phyloP scores from a whole-genome alignment of 345 rosid species.

The Pistacia integerrima region DNA sequence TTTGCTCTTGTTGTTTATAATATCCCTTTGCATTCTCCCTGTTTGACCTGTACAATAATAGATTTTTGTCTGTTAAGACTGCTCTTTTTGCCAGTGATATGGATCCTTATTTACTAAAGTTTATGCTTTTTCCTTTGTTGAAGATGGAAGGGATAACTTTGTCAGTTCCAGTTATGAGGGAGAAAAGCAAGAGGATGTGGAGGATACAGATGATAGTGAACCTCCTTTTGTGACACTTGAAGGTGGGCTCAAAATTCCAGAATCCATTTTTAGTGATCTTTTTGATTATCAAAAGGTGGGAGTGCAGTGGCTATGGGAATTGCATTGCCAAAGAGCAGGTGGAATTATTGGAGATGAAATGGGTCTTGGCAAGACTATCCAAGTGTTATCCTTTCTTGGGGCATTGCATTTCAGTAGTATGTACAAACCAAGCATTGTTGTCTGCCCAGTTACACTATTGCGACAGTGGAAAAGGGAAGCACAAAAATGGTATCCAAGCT shows the following conservation, averaged over 20 bases:
- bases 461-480: slow-evolving; percentile 98
- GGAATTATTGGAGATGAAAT: slow-evolving; percentile 99
- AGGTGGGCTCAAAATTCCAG: slow-evolving; percentile 89
- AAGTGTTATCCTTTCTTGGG: slow-evolving; percentile 90
- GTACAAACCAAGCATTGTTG: slow-evolving; percentile 90
- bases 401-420: slow-evolving; percentile 90
- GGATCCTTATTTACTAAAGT: neutral
- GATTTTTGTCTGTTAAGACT: neutral
- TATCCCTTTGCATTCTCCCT: neutral
- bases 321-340: slow-evolving; percentile 99
- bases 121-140: slow-evolving; percentile 38
- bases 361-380: slow-evolving; percentile 99
- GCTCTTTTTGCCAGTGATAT: neutral
- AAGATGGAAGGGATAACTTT: slow-evolving; percentile 36
- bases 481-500: slow-evolving; percentile 73
- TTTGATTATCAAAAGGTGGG: slow-evolving; percentile 98
- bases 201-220: slow-evolving; percentile 41
- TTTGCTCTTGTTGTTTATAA: too few species aligned
- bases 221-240: slow-evolving; percentile 62
- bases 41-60: neutral
- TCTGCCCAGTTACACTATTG: slow-evolving; percentile 95
- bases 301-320: slow-evolving; percentile 99
- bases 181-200: slow-evolving; percentile 59
- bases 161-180: slow-evolving; percentile 54
- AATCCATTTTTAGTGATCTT: slow-evolving; percentile 63